Conservation (phyloP, 495 filamentous ascomycete genomes). For the Aspergillus avenaceus region DNA sequence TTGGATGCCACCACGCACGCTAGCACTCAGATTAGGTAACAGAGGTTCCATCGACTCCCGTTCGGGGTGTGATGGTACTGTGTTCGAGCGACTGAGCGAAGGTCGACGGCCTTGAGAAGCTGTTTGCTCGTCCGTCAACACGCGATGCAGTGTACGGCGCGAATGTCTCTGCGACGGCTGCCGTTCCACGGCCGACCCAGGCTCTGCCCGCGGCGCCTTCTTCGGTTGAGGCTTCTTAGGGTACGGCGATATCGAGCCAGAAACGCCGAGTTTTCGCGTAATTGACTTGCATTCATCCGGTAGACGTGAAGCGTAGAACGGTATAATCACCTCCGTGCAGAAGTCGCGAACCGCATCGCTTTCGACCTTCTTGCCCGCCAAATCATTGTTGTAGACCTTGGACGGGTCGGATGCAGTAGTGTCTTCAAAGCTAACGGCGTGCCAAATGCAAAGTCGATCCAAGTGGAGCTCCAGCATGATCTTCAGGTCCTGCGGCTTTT, state of each 20-base stretch:
- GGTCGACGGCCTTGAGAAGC: constrained; percentile 45
- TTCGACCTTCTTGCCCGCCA: constrained; percentile 41
- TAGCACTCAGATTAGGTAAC: constrained; percentile 29
- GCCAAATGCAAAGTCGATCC: constrained; percentile 94
- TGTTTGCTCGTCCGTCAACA: constrained; percentile 65
- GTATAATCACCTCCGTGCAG: constrained; percentile 87
- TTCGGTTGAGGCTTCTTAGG: constrained; percentile 21
- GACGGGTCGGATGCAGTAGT: constrained; percentile 27
- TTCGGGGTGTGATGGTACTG: constrained; percentile 44
- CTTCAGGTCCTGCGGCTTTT: constrained; percentile 53
- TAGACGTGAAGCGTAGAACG: constrained; percentile 83
- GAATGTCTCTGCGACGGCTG: constrained; percentile 44
- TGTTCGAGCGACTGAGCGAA: constrained; percentile 67
- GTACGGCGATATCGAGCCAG: constrained; percentile 56
- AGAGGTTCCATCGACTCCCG: constrained; percentile 34
- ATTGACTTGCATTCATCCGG: constrained; percentile 76
- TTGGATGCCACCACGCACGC: constrained; percentile 50
- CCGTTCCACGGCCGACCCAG: constrained; percentile 53
- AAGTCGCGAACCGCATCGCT: constrained; percentile 68
- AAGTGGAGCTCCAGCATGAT: constrained; percentile 77
- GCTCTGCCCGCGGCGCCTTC: constrained; percentile 34
- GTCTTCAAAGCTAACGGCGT: constrained; percentile 63
- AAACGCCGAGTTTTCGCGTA: constrained; percentile 83
- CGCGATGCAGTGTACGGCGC: constrained; percentile 62
- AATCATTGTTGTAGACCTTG: constrained; percentile 28